Percentiles rank a stretch among this genome's conserved stretches.
These are phyloP conservation scores for Cyberlindnera euphorbiae DNA, from an alignment of 805 yeast species.

Conservation along the genomic window DNA sequence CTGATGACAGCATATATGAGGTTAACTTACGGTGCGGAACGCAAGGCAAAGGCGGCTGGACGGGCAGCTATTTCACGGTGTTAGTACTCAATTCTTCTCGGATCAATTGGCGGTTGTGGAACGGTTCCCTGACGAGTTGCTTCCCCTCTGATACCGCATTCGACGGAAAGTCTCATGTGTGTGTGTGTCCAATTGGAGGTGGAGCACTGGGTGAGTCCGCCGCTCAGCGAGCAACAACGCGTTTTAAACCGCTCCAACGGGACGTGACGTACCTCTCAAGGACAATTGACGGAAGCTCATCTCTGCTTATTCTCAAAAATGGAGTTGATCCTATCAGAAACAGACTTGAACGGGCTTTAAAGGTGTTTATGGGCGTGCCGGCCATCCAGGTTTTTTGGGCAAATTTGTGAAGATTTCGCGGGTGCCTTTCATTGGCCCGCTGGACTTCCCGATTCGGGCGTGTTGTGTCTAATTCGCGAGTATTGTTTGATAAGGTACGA, in stretches of 20 bases:
- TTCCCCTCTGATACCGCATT: too few relatives aligned
- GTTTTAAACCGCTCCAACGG: background rate
- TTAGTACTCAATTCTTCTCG: constrained; percentile 3
- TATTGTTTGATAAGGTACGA: background rate
- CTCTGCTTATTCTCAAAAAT: background rate
- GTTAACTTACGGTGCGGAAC: constrained; percentile 29
- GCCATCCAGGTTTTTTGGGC: constrained; percentile 5
- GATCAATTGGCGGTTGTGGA: too few relatives aligned
- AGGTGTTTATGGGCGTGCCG: constrained; percentile 2
- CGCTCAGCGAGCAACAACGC: too few relatives aligned
- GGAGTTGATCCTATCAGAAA: constrained; percentile 1
- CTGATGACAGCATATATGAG: background rate
- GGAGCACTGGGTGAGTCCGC: too few relatives aligned
- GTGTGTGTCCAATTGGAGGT: too few relatives aligned
- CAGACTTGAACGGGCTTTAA: background rate
- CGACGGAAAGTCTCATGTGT: too few relatives aligned
- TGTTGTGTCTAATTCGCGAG: background rate
- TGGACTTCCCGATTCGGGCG: constrained; percentile 8
- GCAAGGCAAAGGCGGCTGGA: constrained; percentile 28
- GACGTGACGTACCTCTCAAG: constrained; percentile 24
- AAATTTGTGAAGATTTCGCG: constrained; percentile 5
- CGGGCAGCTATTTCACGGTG: constrained; percentile 15
- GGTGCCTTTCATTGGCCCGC: constrained; percentile 9
- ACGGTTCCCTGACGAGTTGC: too few relatives aligned
- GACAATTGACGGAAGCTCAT: constrained; percentile 28